Evolutionary conservation across 352 stramenopile species (phyloP), one percentile per base, ranked within the genome.

Genomic region (Proteromonas lacertae): DNA sequence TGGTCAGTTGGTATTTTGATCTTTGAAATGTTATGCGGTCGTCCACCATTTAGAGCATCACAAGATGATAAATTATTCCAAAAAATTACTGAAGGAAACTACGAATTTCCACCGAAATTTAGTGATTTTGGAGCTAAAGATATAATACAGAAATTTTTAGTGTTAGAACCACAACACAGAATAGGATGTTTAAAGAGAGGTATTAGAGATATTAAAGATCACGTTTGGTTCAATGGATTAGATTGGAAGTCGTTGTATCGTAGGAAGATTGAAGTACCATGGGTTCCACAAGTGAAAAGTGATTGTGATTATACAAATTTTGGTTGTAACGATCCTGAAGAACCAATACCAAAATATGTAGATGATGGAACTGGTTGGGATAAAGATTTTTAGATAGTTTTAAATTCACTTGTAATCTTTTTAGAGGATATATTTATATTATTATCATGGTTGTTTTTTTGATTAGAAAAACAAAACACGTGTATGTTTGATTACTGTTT

Each of bases 21-120:
- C 6, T 39, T 25, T 23, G 34, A 39, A 31, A 30, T 39, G 34
- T 2, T 39, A 8, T 13, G 20, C 23, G 34, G 34, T 6, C 31
- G 34, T 21, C 23, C 59, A 21, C 79, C 79, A 2, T 93, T 93
- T 42, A 82, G 65, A 31, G 46, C 73, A 42, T 43, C 76, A 23
- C 66, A 90, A 41, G 68, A 81, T 26, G 69, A 83, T 53, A 66
- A 83, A 30, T 66, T 88, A 25, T 90, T 71, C 37, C 57, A 76
- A 48, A 78, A 82, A 42, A 90, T 93, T 38, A 52, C 83, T 36
- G 62, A 59, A 13, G 69, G 68, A 37, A 58, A 64, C 20, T 44
- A 84, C 25, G 48, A 56, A 14, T 89, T 76, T 26, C 71, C 66
- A 14, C 47, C 46, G 10, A 66, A 60, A 45, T 69, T 78, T 48